Conservation (phyloP, 169 alveolate genomes). For the Eimeria acervulina region DNA sequence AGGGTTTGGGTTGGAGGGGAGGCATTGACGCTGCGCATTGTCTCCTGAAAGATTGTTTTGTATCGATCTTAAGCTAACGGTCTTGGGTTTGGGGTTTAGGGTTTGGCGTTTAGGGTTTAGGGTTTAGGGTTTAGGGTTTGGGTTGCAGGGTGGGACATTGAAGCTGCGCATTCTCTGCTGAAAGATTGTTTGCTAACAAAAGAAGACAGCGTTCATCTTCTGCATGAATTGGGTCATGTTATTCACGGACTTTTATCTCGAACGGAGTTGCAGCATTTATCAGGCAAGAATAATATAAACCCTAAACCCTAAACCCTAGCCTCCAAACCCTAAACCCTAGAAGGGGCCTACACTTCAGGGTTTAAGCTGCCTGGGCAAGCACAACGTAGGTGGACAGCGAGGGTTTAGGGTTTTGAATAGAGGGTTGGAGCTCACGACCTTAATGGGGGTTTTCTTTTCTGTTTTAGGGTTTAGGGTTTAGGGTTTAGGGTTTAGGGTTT, state of each 20-base stretch:
- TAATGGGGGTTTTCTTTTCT: neutral
- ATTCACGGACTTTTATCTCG: slow-evolving; percentile 78
- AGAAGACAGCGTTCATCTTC: slow-evolving; percentile 22
- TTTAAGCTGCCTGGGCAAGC: too few relatives aligned
- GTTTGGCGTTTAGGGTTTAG: slow-evolving; percentile 32
- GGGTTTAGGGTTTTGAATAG: neutral
- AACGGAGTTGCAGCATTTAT: slow-evolving; percentile 86
- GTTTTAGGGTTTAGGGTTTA: too few relatives aligned
- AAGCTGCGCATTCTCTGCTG: neutral
- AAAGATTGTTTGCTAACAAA: neutral
- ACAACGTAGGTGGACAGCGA: neutral
- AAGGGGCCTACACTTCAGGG: too few relatives aligned
- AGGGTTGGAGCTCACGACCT: neutral
- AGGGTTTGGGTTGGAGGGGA: neutral
- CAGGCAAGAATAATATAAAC: slow-evolving; percentile 80
- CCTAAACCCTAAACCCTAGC: slow-evolving; percentile 47
- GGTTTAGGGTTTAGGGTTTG: slow-evolving; percentile 48
- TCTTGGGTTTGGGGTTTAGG: neutral
- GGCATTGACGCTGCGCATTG: neutral
- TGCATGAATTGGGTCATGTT: slow-evolving; percentile 84
- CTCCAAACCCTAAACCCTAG: neutral
- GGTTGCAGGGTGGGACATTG: neutral
- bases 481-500: slow-evolving; percentile 81
- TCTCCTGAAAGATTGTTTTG: neutral
- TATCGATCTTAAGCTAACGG: neutral